A percentile compares a stretch with the other conserved stretches of the same genome.
Evolutionary conservation across 2,329 filamentous ascomycete genomes (phyloP).

Genomic region (Fusarium foetens): DNA sequence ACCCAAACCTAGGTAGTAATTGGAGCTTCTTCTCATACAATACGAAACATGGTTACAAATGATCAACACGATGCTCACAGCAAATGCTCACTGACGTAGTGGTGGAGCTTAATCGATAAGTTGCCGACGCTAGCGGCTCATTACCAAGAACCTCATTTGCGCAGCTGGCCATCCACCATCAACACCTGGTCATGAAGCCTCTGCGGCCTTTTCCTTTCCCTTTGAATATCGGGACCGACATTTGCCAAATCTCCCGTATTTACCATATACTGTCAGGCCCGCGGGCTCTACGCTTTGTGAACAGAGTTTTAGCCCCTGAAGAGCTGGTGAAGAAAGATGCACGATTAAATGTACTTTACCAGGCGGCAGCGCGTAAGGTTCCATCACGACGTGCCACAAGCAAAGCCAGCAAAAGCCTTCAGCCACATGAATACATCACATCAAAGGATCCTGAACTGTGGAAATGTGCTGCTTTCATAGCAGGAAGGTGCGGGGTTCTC

Average conservation of each 20-base stretch:
- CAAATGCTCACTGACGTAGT: conserved; percentile 22
- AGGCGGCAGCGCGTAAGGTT: neutral
- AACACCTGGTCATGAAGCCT: conserved; percentile 44
- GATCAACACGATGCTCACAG: conserved; percentile 1
- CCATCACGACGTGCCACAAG: neutral
- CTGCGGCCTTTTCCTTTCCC: conserved; percentile 68
- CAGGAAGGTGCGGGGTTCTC: conserved; percentile 47
- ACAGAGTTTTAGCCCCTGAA: conserved; percentile 57
- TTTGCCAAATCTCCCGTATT: conserved; percentile 77
- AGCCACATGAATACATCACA: neutral
- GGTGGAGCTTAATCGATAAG: conserved; percentile 42
- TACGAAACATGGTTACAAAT: neutral
- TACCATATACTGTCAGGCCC: conserved; percentile 62
- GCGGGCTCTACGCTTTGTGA: conserved; percentile 57
- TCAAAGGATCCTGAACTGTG: conserved; percentile 45
- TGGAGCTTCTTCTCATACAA: conserved; percentile 1
- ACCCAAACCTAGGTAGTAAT: conserved; percentile 27
- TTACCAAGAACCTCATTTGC: conserved; percentile 8
- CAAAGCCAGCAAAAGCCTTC: neutral
- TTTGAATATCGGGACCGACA: conserved; percentile 79
- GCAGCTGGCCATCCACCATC: neutral
- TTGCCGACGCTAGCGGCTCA: conserved; percentile 38
- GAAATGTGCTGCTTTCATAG: conserved; percentile 50
- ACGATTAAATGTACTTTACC: conserved; percentile 29
- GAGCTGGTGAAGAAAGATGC: conserved; percentile 43